Percentiles rank a stretch among this genome's conserved stretches.
Conservation (phyloP, 257 asterid species). For the Penstemon davidsonii region DNA sequence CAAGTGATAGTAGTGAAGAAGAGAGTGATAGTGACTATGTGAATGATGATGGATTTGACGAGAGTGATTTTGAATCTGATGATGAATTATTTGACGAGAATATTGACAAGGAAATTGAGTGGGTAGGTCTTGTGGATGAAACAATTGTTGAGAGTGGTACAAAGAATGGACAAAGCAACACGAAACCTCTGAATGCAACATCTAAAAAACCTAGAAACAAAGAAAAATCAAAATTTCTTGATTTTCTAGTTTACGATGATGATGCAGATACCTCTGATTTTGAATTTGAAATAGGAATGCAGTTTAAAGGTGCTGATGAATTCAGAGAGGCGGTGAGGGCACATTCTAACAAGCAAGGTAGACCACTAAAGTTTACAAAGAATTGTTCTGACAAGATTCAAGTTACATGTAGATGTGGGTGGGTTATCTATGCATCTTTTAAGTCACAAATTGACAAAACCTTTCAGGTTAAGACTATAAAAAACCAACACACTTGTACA, state of each 20-base stretch:
- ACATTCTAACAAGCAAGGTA: background rate
- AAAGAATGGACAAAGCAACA: too few species aligned
- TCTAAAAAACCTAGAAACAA: too few species aligned
- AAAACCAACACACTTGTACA: background rate
- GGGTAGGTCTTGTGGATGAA: background rate
- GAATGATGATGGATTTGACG: conserved; percentile 4
- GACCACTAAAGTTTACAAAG: background rate
- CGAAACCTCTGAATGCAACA: too few species aligned
- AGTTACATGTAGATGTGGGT: conserved; percentile 10
- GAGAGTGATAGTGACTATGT: background rate
- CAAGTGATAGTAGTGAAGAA: background rate
- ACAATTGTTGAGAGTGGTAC: background rate
- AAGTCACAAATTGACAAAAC: conserved; percentile 3
- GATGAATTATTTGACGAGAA: background rate
- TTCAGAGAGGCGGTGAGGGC: background rate
- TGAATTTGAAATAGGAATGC: background rate
- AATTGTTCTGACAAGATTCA: background rate
- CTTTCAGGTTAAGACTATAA: background rate
- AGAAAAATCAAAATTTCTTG: background rate
- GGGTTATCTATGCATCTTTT: conserved; percentile 3
- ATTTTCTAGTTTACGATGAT: background rate
- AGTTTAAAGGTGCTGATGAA: background rate
- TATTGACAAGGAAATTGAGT: conserved; percentile 14
- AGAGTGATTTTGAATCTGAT: conserved; percentile 7
- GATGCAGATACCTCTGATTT: background rate